A percentile compares a stretch with the other conserved stretches of the same genome.
These are phyloP conservation scores for Acanthamoeba culbertsoni DNA, from an alignment of 208 protist species.

Conservation along the genomic window DNA sequence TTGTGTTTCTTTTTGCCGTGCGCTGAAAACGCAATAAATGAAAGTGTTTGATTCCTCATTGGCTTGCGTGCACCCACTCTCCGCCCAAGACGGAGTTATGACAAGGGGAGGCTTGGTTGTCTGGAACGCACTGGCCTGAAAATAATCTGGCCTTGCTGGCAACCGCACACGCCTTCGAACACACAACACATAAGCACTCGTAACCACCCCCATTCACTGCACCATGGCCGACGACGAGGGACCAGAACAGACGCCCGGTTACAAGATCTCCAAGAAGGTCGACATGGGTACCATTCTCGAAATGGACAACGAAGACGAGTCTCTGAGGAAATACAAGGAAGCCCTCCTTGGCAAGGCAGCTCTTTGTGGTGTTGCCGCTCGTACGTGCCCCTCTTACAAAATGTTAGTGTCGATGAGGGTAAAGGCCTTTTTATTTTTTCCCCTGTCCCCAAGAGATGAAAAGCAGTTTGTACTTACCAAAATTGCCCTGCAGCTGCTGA, in stretches of 20 bases:
- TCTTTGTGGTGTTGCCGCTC: slow-evolving; percentile 3
- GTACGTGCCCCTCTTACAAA: not conserved
- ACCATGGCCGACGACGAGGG: slow-evolving; percentile 57
- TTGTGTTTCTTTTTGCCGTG: not conserved
- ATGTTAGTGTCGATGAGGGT: not conserved
- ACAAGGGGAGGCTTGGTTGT: not conserved
- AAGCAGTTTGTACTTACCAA: too few species aligned
- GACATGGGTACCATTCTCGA: slow-evolving; percentile 71
- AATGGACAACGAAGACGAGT: slow-evolving; percentile 80
- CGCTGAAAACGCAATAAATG: not conserved
- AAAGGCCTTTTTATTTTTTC: not conserved
- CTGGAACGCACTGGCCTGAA: too few species aligned
- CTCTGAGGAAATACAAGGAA: slow-evolving; percentile 79
- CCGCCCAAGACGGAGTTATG: not conserved
- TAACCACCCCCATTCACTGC: not conserved
- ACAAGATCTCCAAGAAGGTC: slow-evolving; percentile 71
- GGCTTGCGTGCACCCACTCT: not conserved
- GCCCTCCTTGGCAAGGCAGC: slow-evolving; percentile 62
- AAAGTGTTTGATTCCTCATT: not conserved
- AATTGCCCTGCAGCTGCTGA: slow-evolving; percentile 52
- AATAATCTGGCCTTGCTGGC: too few species aligned
- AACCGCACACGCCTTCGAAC: not conserved
- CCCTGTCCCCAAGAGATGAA: too few species aligned
- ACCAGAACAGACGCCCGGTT: slow-evolving; percentile 58
- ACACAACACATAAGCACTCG: not conserved